A percentile compares a stretch with the other conserved stretches of the same genome.
Conservation (phyloP, 2,329 filamentous ascomycete genomes). For the Fusarium xyrophilum region DNA sequence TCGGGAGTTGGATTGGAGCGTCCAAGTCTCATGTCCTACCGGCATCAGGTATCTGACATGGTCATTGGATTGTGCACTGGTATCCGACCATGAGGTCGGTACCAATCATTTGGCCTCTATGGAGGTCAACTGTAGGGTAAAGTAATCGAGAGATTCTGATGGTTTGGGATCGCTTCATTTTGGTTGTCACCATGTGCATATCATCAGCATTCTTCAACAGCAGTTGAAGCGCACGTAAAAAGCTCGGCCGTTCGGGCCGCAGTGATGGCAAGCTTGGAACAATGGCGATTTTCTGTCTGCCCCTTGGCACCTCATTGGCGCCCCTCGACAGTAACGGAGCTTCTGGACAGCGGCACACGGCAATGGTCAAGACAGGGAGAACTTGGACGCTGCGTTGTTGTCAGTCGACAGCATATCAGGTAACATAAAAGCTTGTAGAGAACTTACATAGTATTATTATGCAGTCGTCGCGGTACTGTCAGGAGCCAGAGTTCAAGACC, state of each 20-base stretch:
- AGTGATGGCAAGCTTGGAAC: too few species aligned
- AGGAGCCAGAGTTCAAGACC: accelerated
- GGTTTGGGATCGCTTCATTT: background rate
- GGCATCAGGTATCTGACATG: background rate
- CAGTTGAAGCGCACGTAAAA: too few species aligned
- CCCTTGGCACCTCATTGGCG: too few species aligned
- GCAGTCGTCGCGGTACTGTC: background rate
- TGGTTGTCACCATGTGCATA: background rate
- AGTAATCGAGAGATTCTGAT: accelerated
- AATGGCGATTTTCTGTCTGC: too few species aligned
- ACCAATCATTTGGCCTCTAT: accelerated
- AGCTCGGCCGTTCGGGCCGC: too few species aligned
- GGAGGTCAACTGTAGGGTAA: background rate
- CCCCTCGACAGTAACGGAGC: too few species aligned
- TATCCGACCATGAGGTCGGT: background rate
- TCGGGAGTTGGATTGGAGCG: accelerated
- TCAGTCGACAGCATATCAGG: too few species aligned
- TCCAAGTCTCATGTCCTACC: accelerated
- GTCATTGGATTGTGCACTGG: accelerated
- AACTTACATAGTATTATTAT: too few species aligned
- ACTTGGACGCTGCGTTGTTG: too few species aligned
- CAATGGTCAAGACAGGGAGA: too few species aligned
- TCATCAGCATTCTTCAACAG: too few species aligned
- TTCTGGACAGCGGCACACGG: too few species aligned
- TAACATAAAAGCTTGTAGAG: background rate